phyloP scores from a whole-genome alignment of 2,329 filamentous ascomycete species.

The Fusarium concolor region DNA sequence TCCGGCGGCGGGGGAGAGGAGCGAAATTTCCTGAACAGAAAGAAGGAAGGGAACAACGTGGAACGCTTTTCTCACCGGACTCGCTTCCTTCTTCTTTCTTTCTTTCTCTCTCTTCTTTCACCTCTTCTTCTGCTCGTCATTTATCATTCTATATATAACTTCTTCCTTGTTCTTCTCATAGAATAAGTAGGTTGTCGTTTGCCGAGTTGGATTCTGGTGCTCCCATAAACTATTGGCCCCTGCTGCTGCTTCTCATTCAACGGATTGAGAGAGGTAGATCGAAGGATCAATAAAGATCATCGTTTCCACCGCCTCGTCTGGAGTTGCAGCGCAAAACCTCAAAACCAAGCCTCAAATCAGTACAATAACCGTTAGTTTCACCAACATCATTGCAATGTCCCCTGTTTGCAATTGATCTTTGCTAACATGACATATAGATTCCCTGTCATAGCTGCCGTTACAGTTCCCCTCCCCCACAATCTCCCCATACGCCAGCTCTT shows the following conservation, averaged over 20 bases:
- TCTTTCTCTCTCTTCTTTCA: conserved; percentile 5
- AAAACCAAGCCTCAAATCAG: conserved; percentile 7
- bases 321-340: conserved; percentile 42
- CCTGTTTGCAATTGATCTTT: conserved; percentile 9
- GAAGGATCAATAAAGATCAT: conserved; percentile 36
- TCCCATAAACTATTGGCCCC: conserved; percentile 7
- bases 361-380: conserved; percentile 22
- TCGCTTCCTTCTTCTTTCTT: conserved; percentile 6
- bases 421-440: conserved; percentile 16
- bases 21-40: conserved; percentile 40
- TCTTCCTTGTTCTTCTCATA: not conserved
- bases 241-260: conserved; percentile 46
- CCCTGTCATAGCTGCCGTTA: conserved; percentile 16
- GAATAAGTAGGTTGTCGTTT: not conserved
- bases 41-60: conserved; percentile 24
- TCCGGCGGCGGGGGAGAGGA: conserved; percentile 20
- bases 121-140: conserved; percentile 22
- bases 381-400: not conserved
- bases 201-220: conserved; percentile 14
- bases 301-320: conserved; percentile 41
- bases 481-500: conserved; percentile 23
- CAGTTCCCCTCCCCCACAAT: conserved; percentile 33
- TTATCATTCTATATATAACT: conserved; percentile 21
- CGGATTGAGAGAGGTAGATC: conserved; percentile 38
- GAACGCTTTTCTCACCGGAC: conserved; percentile 23